Conservation (phyloP, 768 basidiomycete genomes). For the Hemileccinum rubropunctum region DNA sequence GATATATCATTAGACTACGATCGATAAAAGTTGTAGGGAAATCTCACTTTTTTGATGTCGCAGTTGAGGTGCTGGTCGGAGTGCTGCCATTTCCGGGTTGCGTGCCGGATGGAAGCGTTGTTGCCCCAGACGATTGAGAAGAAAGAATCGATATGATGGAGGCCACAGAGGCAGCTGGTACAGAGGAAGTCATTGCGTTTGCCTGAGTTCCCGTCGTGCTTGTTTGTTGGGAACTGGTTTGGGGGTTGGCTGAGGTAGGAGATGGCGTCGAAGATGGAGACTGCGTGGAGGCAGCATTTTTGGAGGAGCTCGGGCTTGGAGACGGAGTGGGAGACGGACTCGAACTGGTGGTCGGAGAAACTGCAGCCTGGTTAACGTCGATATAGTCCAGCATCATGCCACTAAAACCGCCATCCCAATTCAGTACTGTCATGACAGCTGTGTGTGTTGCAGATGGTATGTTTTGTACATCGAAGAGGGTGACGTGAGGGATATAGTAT, state of each 20-base stretch:
- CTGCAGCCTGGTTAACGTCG: constrained; percentile 19
- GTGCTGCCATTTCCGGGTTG: constrained; percentile 3
- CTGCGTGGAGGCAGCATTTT: constrained; percentile 4
- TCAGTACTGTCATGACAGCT: constrained; percentile 22
- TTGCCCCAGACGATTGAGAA: constrained; percentile 3
- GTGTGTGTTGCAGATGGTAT: constrained; percentile 23
- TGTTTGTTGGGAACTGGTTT: neutral
- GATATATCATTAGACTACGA: neutral
- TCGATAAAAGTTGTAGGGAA: neutral
- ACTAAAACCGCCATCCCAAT: constrained; percentile 25
- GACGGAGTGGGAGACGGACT: neutral
- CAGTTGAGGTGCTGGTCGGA: constrained; percentile 1
- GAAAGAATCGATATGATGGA: constrained; percentile 5
- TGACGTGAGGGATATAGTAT: constrained; percentile 22
- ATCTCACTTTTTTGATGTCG: constrained; percentile 12
- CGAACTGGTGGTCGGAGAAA: too few relatives aligned
- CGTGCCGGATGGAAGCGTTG: constrained; percentile 14
- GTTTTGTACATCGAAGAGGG: constrained; percentile 21
- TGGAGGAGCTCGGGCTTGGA: neutral
- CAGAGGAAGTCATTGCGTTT: neutral
- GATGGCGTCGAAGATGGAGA: constrained; percentile 5
- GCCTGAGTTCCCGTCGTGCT: constrained; percentile 3
- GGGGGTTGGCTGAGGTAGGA: neutral
- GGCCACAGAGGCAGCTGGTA: neutral
- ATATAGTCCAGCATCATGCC: constrained; percentile 32